phyloP scores from a whole-genome alignment of 345 rosid genomes.

The Passiflora organensis region DNA sequence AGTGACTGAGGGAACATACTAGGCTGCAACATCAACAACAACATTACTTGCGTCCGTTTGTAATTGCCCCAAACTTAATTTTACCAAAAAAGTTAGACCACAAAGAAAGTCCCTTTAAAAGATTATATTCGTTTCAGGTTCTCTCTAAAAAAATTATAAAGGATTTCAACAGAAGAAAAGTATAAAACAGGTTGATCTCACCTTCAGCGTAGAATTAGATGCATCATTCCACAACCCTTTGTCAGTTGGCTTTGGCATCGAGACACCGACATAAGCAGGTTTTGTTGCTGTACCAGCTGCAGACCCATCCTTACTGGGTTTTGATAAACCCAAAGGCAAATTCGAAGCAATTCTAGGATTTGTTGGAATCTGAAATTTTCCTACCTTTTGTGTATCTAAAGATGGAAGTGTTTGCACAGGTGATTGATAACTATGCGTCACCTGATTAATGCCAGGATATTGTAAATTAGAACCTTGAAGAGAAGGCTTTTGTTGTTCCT shows the following conservation, averaged over 20 bases:
- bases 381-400: constrained; percentile 57
- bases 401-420: constrained; percentile 47
- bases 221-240: constrained; percentile 38
- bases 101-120: neutral
- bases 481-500: constrained; percentile 60
- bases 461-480: constrained; percentile 59
- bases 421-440: constrained; percentile 44
- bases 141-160: no score
- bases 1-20: constrained; percentile 71
- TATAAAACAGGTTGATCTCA: constrained; percentile 25
- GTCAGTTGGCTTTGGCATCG: constrained; percentile 60
- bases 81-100: no score
- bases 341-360: constrained; percentile 97
- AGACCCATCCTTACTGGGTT: constrained; percentile 60
- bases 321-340: constrained; percentile 63
- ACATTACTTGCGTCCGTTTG: constrained; percentile 5
- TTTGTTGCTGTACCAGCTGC: constrained; percentile 35
- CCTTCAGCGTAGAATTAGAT: constrained; percentile 64
- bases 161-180: no score
- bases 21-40: constrained; percentile 50
- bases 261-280: constrained; percentile 84
- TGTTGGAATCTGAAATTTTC: constrained; percentile 90
- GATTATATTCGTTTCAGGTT: neutral
- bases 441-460: constrained; percentile 46
- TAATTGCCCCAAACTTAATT: no score